These are phyloP conservation scores for Colletotrichum salicis DNA, from an alignment of 2,329 filamentous ascomycete species.

Conservation along the genomic window DNA sequence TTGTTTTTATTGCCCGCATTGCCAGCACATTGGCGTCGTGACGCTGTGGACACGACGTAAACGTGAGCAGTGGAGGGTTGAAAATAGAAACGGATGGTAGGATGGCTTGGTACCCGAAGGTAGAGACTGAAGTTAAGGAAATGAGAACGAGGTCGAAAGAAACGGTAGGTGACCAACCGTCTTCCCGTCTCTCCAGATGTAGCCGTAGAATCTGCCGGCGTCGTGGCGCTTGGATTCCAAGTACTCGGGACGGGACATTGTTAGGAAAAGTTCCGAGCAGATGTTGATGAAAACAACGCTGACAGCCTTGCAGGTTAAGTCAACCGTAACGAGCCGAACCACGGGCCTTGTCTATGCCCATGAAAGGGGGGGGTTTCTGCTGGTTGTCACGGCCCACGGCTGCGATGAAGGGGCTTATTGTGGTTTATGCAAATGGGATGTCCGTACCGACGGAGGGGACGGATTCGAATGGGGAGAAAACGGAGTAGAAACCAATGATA, in stretches of 20 bases:
- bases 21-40: background rate
- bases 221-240: slow-evolving; percentile 10
- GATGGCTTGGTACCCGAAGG: background rate
- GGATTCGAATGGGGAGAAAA: background rate
- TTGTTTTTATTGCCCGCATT: background rate
- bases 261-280: background rate
- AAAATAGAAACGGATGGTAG: background rate
- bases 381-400: background rate
- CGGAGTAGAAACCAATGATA: background rate
- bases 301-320: slow-evolving; percentile 11
- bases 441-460: background rate
- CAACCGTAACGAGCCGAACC: background rate
- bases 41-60: background rate
- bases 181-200: background rate
- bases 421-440: slow-evolving; percentile 8
- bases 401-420: slow-evolving; percentile 6
- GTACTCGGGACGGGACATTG: slow-evolving; percentile 3
- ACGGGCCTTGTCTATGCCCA: background rate
- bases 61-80: background rate
- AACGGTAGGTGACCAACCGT: background rate
- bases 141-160: background rate
- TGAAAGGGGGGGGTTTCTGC: background rate
- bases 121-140: background rate
- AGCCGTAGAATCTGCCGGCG: background rate
- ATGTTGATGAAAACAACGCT: background rate